Base-by-base conservation (phyloP, 768 basidiomycete species). In the Pulveroboletus ravenelii region DNA sequence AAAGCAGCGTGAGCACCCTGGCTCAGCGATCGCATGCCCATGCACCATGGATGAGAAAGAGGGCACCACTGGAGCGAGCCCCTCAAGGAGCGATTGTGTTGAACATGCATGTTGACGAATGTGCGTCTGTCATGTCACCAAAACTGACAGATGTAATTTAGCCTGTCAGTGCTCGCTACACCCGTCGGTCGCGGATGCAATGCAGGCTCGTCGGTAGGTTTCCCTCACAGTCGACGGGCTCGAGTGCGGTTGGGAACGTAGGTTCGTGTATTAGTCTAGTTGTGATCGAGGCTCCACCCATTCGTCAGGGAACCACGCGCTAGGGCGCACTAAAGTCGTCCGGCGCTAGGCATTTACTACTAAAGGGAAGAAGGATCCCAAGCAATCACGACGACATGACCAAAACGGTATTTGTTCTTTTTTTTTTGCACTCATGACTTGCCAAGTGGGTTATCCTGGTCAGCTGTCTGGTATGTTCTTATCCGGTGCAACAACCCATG, bases 381-480 rank as follows among this genome's bases (percentile, higher is more conserved):
- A 3, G 31, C 31, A 1, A 13, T 10, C 31, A 32, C 6, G 25
- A 27, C 6, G 12, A 13, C 20, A 23, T 4, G 20, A 23, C 20
- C n/a, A n/a, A n/a, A n/a, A n/a, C n/a, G 10, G 31, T 13, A 15
- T 14, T 14, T 34, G 10, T 34, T 31, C 6, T 27, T 8, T 38
- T 27, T 39, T 36, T 30, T 20, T 29, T 51, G 43, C 49, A 46
- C 54, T 45, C 58, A 46, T 25, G 20, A 41, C 39, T 38, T 57
- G 56, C 50, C 45, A 59, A 57, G 57, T 37, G 47, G 44, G 55
- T 65, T 65, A 58, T 51, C 55, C 43, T 49, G 42, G 52, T 64
- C 62, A 64, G 49, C 53, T 57, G 63, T 50, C 47, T 35, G 47
- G 50, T 51, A 63, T 51, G 58, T 55, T 45, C 64, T 54, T 58